Evolutionary conservation across 345 rosid genomes (phyloP).

Genomic region (Bruguiera gymnorhiza): DNA sequence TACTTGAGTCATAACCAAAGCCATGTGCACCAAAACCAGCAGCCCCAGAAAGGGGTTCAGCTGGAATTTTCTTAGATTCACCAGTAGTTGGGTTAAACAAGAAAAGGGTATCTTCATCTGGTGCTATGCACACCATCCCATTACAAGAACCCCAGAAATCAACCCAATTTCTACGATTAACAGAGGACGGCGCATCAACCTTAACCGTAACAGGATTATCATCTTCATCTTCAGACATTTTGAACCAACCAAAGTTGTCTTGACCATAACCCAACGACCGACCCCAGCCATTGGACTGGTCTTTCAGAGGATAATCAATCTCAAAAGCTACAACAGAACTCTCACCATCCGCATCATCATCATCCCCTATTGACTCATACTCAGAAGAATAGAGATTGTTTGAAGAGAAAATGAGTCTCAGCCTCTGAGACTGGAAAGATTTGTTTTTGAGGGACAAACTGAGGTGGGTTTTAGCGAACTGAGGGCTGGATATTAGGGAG

Average conservation of each 20-base stretch:
- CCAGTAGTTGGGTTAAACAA: constrained; percentile 45
- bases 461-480: constrained; percentile 37
- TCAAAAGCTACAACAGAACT: constrained; percentile 19
- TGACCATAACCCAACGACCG: constrained; percentile 16
- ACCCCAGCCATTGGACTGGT: too few species aligned
- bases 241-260: constrained; percentile 16
- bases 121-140: constrained; percentile 44
- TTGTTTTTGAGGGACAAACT: constrained; percentile 9
- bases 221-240: constrained; percentile 27
- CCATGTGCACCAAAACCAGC: constrained; percentile 18
- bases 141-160: constrained; percentile 42
- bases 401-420: constrained; percentile 14
- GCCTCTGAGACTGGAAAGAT: constrained; percentile 4
- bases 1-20: constrained; percentile 32
- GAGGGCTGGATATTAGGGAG: neutral
- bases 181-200: constrained; percentile 8
- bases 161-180: constrained; percentile 15
- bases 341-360: constrained; percentile 5
- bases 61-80: constrained; percentile 36
- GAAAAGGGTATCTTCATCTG: constrained; percentile 25
- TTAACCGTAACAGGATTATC: constrained; percentile 30
- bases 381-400: constrained; percentile 18
- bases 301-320: constrained; percentile 22
- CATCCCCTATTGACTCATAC: constrained; percentile 10
- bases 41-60: neutral